These are phyloP conservation scores for Phytophthora rubi DNA, from an alignment of 352 stramenopile genomes.

Conservation along the genomic window DNA sequence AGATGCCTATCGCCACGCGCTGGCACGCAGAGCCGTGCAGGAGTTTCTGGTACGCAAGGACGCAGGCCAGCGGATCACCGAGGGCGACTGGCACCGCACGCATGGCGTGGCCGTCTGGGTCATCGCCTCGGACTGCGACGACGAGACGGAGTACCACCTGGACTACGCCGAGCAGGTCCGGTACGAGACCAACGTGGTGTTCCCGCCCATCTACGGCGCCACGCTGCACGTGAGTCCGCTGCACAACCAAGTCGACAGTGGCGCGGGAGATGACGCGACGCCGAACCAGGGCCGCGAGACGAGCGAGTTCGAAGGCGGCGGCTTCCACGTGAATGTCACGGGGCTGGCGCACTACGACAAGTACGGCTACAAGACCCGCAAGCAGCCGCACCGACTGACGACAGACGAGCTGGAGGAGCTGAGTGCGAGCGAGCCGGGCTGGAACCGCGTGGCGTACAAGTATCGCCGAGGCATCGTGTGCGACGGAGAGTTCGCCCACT, in stretches of 20 bases:
- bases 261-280: neutral
- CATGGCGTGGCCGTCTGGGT: slow-evolving; percentile 75
- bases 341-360: slow-evolving; percentile 62
- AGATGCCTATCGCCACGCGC: slow-evolving; percentile 44
- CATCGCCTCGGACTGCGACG: slow-evolving; percentile 64
- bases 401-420: slow-evolving; percentile 55
- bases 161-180: slow-evolving; percentile 79
- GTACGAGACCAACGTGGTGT: slow-evolving; percentile 75
- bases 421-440: slow-evolving; percentile 41
- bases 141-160: slow-evolving; percentile 75
- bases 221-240: slow-evolving; percentile 79
- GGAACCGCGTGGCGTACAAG: slow-evolving; percentile 53
- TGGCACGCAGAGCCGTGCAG: slow-evolving; percentile 53
- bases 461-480: slow-evolving; percentile 72
- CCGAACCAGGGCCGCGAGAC: slow-evolving; percentile 13
- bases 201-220: slow-evolving; percentile 74
- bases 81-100: slow-evolving; percentile 43
- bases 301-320: slow-evolving; percentile 50
- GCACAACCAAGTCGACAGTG: slow-evolving; percentile 11
- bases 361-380: slow-evolving; percentile 74
- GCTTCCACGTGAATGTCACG: slow-evolving; percentile 61
- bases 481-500: slow-evolving; percentile 75
- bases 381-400: slow-evolving; percentile 40
- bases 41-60: slow-evolving; percentile 58
- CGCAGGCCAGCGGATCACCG: slow-evolving; percentile 30